Evolutionary conservation across 345 rosid genomes (phyloP), one percentile per base, ranked within the genome.

Genomic region (Excoecaria agallocha): DNA sequence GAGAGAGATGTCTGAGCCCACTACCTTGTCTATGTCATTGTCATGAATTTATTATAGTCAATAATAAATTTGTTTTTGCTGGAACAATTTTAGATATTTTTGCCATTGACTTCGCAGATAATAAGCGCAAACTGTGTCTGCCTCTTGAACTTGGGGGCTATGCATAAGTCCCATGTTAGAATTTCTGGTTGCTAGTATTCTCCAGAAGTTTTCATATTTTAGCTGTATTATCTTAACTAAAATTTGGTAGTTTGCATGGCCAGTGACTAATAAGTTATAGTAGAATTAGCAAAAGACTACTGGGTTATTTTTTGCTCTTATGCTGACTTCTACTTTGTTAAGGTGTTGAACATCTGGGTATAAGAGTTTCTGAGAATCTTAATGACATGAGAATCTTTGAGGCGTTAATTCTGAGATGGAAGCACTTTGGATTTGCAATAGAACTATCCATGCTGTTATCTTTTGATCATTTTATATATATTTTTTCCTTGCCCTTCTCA

Each of bases 401-500:
- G 17, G 52, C 45, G 24, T 45, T 39, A 5, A 35, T 66, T 16
- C 11, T 43, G 37, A 10, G 57, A 37, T 3, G 15, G 13, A 35
- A 15, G 9, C 24, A 25, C 57, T 13, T 68, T 48, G 20, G 13
- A 9, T 39, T 45, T 12, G 30, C 17, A 66, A 25, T 49, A 24
- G n/a, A 49, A 68, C 38, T 66, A 30, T 45, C 35, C 12, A 35
- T 22, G 17, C 30, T 66, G 37, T 45, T 66, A 20, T 24, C 16
- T 11, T 67, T 67, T 30, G 56, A 6, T 67, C 30, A 25, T 45
- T 49, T 48, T 6, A 43, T 66, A n/a, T 10, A 0, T 67, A 11
- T 67, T 45, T n/a, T n/a, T n/a, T 66, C n/a, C 37, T 66, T 66
- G 19, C 9, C 69, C 15, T n/a, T 66, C 12, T 49, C 57, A 50